Evolutionary conservation across 1,284 basidiomycete species (phyloP).

Genomic region (Ganoderma sp.): DNA sequence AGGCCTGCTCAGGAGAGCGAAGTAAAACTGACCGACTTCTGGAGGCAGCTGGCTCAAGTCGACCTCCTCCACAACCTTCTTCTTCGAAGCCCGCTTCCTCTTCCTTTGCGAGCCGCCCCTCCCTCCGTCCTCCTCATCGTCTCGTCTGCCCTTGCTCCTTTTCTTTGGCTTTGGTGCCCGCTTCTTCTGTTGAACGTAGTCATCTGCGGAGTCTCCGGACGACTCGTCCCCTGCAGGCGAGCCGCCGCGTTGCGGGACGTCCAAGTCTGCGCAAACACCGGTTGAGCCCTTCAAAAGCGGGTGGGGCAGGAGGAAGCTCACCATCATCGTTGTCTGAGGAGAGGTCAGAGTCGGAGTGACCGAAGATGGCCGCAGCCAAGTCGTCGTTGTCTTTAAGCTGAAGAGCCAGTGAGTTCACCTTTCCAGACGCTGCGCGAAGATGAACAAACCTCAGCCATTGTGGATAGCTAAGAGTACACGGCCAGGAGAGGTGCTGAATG

Average conservation of each 20-base stretch:
- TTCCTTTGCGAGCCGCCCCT: slow-evolving; percentile 45
- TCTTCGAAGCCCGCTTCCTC: slow-evolving; percentile 47
- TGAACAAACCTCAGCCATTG: slow-evolving; percentile 22
- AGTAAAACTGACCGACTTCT: slow-evolving; percentile 63
- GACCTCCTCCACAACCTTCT: slow-evolving; percentile 54
- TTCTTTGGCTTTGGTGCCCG: slow-evolving; percentile 53
- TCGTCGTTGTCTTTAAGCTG: slow-evolving; percentile 27
- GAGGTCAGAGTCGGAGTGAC: slow-evolving; percentile 77
- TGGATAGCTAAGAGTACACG: not conserved
- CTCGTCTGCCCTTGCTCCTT: slow-evolving; percentile 45
- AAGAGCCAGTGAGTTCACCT: not conserved
- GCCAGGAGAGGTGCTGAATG: not conserved
- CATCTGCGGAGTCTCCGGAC: slow-evolving; percentile 68
- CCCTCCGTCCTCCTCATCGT: slow-evolving; percentile 48
- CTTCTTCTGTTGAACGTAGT: slow-evolving; percentile 67
- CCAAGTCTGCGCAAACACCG: slow-evolving; percentile 29
- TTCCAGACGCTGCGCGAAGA: not conserved
- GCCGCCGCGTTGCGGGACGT: slow-evolving; percentile 41
- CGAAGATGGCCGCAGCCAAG: slow-evolving; percentile 54
- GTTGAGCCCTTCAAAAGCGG: slow-evolving; percentile 1
- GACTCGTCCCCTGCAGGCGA: slow-evolving; percentile 49
- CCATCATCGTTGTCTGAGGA: slow-evolving; percentile 77
- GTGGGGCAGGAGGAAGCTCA: slow-evolving; percentile 30
- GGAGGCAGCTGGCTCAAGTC: slow-evolving; percentile 71
- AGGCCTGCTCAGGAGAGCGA: not conserved